These are phyloP conservation scores for Tulasnella sp. DNA, from an alignment of 768 basidiomycete genomes.

Conservation along the genomic window DNA sequence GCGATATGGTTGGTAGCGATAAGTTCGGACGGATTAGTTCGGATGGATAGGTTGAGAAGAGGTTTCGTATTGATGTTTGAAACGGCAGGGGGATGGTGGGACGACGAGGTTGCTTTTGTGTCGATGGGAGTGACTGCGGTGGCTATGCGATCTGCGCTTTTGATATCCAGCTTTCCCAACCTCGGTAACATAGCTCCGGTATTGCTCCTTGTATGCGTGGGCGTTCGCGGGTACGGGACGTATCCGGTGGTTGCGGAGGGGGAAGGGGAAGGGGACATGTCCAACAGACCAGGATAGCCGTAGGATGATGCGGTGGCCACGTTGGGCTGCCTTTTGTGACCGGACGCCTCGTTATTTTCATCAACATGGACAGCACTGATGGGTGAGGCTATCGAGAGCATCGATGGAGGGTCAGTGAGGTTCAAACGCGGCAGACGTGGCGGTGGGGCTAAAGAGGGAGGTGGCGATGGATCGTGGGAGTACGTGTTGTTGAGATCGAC, in stretches of 20 bases:
- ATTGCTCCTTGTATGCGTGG: neutral
- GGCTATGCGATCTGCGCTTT: neutral
- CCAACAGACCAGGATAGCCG: constrained; percentile 1
- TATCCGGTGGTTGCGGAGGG: constrained; percentile 15
- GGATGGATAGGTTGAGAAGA: constrained; percentile 2
- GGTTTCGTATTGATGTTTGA: neutral
- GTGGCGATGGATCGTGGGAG: too few relatives aligned
- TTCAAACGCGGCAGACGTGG: too few relatives aligned
- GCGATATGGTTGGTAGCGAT: neutral
- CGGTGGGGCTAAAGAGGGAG: too few relatives aligned
- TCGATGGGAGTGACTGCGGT: constrained; percentile 3
- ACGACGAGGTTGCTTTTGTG: constrained; percentile 3
- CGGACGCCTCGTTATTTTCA: too few relatives aligned
- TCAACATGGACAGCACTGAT: too few relatives aligned
- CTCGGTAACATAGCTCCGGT: constrained; percentile 11
- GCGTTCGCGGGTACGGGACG: constrained; percentile 7
- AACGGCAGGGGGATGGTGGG: neutral
- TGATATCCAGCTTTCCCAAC: constrained; percentile 5
- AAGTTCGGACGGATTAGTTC: neutral
- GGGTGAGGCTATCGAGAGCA: too few relatives aligned
- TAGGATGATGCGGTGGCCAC: neutral
- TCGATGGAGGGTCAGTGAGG: too few relatives aligned
- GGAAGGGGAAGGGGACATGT: constrained; percentile 15
- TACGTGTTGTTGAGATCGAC: too few relatives aligned
- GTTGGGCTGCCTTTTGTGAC: neutral